Conservation (phyloP, 345 rosid species). For the Trapa incisa region DNA sequence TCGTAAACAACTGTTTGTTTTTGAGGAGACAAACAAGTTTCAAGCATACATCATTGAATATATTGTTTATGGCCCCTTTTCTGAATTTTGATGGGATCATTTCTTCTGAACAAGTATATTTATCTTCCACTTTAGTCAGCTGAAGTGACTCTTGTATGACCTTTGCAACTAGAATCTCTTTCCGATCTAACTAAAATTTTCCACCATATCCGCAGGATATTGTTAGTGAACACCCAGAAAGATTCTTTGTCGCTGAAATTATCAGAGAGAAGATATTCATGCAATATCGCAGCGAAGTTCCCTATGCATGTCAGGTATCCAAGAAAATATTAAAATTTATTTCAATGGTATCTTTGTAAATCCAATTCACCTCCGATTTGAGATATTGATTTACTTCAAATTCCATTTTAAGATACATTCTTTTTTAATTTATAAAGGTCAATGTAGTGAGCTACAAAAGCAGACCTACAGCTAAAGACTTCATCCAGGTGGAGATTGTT, state of each 20-base stretch:
- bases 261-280: conserved; percentile 91
- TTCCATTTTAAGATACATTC: not conserved
- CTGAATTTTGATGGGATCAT: not conserved
- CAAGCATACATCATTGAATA: not conserved
- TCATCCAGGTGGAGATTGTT: conserved; percentile 82
- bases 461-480: conserved; percentile 77
- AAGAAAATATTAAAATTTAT: not conserved
- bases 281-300: conserved; percentile 83
- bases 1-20: not conserved
- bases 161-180: not conserved
- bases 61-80: not conserved
- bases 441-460: conserved; percentile 79
- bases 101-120: not conserved
- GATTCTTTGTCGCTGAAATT: conserved; percentile 91
- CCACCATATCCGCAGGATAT: conserved; percentile 49
- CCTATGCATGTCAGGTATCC: conserved; percentile 85
- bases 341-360: not conserved
- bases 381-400: not conserved
- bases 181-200: not conserved
- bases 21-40: not conserved
- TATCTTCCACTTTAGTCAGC: not conserved
- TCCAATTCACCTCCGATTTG: not conserved
- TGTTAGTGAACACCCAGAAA: conserved; percentile 96
- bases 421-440: conserved; percentile 32
- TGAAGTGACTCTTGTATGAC: not conserved